Evolutionary conservation across 129 eudicot genomes (phyloP).

Genomic region (Flaveria ramosissima): DNA sequence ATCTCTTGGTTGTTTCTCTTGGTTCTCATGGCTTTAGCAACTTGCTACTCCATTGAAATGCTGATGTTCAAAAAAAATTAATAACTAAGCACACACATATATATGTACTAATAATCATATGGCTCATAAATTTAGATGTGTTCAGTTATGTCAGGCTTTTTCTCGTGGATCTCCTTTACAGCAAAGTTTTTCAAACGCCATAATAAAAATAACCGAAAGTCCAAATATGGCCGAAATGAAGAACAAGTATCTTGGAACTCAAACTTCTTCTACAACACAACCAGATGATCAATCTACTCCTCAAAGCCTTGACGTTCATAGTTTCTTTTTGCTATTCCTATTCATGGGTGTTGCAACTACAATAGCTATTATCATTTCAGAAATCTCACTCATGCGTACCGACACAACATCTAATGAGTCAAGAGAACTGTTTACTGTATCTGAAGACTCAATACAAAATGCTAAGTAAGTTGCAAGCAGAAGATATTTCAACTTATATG

Average conservation of each 20-base stretch:
- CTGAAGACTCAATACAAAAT: no score
- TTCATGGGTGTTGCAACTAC: conserved; percentile 11
- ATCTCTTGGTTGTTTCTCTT: no score
- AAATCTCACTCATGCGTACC: conserved; percentile 5
- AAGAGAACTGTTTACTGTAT: no score
- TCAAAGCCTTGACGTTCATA: conserved; percentile 24
- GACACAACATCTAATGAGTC: not conserved
- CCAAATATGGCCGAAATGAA: not conserved
- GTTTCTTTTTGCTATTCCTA: conserved; percentile 20
- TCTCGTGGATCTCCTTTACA: conserved; percentile 14
- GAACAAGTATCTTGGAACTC: conserved; percentile 1
- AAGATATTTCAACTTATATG: no score
- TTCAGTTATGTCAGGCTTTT: conserved; percentile 27
- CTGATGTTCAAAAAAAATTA: no score
- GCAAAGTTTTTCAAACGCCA: conserved; percentile 11
- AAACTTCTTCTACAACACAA: conserved; percentile 7
- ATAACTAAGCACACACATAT: no score
- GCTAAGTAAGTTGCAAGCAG: no score
- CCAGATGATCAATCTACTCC: not conserved
- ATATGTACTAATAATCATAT: not conserved
- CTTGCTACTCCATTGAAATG: no score
- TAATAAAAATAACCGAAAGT: conserved; percentile 23
- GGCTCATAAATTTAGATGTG: not conserved
- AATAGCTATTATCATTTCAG: conserved; percentile 18
- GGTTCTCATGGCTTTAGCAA: no score